Conservation (phyloP, 148 eudicot genomes). For the Rhododendron simsii region DNA sequence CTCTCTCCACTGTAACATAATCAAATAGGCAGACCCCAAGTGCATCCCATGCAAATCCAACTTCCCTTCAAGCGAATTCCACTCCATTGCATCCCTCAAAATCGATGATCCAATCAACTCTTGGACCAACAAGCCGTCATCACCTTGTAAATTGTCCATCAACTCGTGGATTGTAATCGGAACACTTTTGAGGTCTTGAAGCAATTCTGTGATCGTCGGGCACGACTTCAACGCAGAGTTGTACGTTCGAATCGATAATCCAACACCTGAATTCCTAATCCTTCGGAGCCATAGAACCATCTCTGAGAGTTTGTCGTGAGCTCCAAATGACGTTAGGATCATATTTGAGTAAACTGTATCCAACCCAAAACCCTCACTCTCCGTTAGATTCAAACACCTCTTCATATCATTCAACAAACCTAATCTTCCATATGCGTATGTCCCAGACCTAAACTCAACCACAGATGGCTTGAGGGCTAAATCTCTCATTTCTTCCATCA, state of each 20-base stretch:
- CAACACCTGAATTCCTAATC: slow-evolving; percentile 31
- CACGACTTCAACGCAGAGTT: slow-evolving; percentile 75
- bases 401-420: slow-evolving; percentile 67
- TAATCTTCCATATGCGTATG: slow-evolving; percentile 66
- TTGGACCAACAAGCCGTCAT: slow-evolving; percentile 49
- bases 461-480: slow-evolving; percentile 43
- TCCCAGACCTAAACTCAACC: slow-evolving; percentile 54
- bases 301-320: slow-evolving; percentile 34
- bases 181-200: slow-evolving; percentile 38
- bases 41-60: slow-evolving; percentile 94
- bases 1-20: slow-evolving; percentile 65
- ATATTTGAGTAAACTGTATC: slow-evolving; percentile 72
- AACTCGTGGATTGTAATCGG: slow-evolving; percentile 51
- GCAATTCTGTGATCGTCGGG: slow-evolving; percentile 37
- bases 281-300: slow-evolving; percentile 63
- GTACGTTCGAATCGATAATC: slow-evolving; percentile 59
- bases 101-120: slow-evolving; percentile 44
- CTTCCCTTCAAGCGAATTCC: slow-evolving; percentile 47
- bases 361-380: slow-evolving; percentile 39
- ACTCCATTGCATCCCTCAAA: slow-evolving; percentile 42
- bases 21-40: slow-evolving; percentile 49
- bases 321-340: slow-evolving; percentile 73
- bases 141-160: slow-evolving; percentile 20
- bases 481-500: slow-evolving; percentile 40
- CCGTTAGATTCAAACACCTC: slow-evolving; percentile 46